Conservation (phyloP, 805 yeast genomes). For the Candida tibetensis region DNA sequence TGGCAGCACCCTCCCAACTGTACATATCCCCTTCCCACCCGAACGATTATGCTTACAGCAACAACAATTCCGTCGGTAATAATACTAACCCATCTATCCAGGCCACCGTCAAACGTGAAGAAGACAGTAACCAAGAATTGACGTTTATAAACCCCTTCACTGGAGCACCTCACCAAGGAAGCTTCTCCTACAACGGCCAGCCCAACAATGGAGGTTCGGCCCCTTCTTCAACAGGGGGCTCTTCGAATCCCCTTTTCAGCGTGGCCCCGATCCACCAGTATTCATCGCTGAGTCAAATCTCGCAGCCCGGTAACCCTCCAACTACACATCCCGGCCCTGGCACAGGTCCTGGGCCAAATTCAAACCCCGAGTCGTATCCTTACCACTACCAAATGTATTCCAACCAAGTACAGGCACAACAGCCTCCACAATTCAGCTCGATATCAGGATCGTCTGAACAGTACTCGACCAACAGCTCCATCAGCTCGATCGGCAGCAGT, state of each 20-base stretch:
- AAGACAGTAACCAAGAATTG: constrained; percentile 14
- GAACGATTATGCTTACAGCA: constrained; percentile 1
- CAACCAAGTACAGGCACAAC: constrained; percentile 5
- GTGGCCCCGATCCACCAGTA: constrained; percentile 1
- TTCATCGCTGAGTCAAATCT: background rate
- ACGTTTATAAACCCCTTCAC: constrained; percentile 22
- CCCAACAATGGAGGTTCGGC: constrained; percentile 1
- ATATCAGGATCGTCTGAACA: constrained; percentile 8
- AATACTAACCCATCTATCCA: background rate
- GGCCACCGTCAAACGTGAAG: constrained; percentile 11
- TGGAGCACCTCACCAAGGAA: constrained; percentile 10
- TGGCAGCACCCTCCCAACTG: constrained; percentile 9
- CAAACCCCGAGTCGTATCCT: constrained; percentile 2
- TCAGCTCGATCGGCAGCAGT: constrained; percentile 6
- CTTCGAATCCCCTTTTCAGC: constrained; percentile 8
- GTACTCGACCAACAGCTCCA: constrained; percentile 7
- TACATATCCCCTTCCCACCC: constrained; percentile 8
- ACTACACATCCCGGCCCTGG: constrained; percentile 1
- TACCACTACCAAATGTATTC: constrained; percentile 7
- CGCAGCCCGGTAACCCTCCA: background rate
- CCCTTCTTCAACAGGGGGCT: constrained; percentile 1
- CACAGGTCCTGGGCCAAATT: constrained; percentile 2
- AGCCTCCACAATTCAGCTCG: constrained; percentile 7
- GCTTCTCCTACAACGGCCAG: constrained; percentile 3
- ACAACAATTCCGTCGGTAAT: background rate